phyloP scores from a whole-genome alignment of 108 stramenopile genomes.

The Stephanodiscus minutulus region DNA sequence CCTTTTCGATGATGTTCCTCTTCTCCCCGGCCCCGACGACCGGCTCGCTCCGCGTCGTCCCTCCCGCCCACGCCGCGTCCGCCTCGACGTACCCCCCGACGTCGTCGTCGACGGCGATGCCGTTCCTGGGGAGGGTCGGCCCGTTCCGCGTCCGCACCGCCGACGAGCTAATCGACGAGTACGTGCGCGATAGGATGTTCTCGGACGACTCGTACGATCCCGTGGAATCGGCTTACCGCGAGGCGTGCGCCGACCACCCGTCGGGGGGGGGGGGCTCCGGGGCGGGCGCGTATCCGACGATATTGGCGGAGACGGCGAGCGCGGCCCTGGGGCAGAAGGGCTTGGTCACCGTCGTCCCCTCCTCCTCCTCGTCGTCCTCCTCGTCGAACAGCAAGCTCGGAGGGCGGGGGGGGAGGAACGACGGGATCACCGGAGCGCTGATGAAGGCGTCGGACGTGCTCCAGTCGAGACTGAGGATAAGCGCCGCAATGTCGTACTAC shows the following conservation, averaged over 20 bases:
- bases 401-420: slow-evolving; percentile 3
- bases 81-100: background rate
- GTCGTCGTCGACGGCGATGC: slow-evolving; percentile 5
- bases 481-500: slow-evolving; percentile 34
- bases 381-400: background rate
- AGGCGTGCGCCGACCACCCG: slow-evolving; percentile 49
- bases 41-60: background rate
- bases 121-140: slow-evolving; percentile 11
- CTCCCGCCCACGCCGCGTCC: slow-evolving; percentile 10
- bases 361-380: slow-evolving; percentile 1
- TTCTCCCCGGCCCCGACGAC: background rate
- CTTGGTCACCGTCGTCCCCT: slow-evolving; percentile 3
- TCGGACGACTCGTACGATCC: slow-evolving; percentile 80
- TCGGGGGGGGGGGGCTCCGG: background rate
- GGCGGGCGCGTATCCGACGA: slow-evolving; percentile 32
- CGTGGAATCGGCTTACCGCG: slow-evolving; percentile 78
- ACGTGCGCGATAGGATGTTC: slow-evolving; percentile 79
- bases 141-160: slow-evolving; percentile 45
- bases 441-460: slow-evolving; percentile 31
- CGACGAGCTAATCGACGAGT: slow-evolving; percentile 68
- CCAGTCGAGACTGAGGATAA: slow-evolving; percentile 22
- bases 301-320: slow-evolving; percentile 39
- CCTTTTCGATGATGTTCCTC: background rate
- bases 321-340: slow-evolving; percentile 31
- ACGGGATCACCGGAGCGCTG: slow-evolving; percentile 28